A percentile compares a stretch with the other conserved stretches of the same genome.
Evolutionary conservation across 768 basidiomycete genomes (phyloP).

Genomic region (Kwoniella europaea): DNA sequence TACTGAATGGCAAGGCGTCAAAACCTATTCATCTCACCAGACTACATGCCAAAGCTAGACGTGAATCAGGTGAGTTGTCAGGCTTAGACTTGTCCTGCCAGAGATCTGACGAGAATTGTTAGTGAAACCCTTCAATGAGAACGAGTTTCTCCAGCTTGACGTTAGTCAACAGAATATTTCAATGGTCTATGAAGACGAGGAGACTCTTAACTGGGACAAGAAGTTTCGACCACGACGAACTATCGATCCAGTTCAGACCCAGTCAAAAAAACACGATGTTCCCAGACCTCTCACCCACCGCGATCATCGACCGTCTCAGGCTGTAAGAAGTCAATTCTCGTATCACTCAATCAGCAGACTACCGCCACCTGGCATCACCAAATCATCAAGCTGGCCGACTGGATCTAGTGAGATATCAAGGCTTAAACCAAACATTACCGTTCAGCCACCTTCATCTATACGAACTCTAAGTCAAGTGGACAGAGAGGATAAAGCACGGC

Average conservation of each 20-base stretch:
- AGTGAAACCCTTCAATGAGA: constrained; percentile 7
- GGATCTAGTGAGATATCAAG: constrained; percentile 9
- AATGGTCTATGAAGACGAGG: too few species aligned
- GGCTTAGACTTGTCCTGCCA: not conserved
- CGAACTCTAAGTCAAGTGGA: constrained; percentile 5
- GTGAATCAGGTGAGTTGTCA: not conserved
- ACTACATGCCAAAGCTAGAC: not conserved
- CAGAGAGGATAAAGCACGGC: not conserved
- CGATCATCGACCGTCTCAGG: not conserved
- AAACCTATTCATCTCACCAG: constrained; percentile 6
- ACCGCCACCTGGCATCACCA: constrained; percentile 15
- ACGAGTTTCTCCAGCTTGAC: not conserved
- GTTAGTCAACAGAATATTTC: not conserved
- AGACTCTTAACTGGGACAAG: not conserved
- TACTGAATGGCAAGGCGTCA: constrained; percentile 12
- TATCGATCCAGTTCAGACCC: not conserved
- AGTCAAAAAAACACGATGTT: not conserved
- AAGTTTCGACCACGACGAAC: not conserved
- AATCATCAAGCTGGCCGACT: constrained; percentile 26
- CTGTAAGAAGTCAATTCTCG: not conserved
- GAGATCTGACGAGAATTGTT: not conserved
- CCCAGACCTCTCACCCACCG: not conserved
- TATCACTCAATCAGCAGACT: constrained; percentile 1
- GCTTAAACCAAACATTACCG: not conserved
- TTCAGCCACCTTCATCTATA: not conserved